phyloP scores from a whole-genome alignment of 2,329 filamentous ascomycete species.

The Fusarium albidum region DNA sequence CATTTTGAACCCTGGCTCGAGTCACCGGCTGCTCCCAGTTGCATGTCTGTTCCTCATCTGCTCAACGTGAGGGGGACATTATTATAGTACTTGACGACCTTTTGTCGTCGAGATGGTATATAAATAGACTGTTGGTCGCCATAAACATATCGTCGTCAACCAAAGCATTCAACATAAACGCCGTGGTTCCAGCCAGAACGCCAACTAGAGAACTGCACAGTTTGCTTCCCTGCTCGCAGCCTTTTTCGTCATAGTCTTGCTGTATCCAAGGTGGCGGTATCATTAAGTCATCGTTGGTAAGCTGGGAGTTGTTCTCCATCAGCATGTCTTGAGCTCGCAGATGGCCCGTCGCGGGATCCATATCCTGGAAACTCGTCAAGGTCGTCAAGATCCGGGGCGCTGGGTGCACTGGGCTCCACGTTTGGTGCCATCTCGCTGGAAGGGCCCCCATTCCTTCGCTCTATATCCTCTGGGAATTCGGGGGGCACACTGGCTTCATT shows the following conservation, averaged over 20 bases:
- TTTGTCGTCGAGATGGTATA: neutral
- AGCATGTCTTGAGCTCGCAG: slow-evolving; percentile 19
- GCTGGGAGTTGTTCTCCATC: slow-evolving; percentile 49
- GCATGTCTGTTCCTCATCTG: neutral
- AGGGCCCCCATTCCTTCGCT: slow-evolving; percentile 44
- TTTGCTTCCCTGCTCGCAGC: slow-evolving; percentile 17
- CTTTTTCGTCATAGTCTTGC: slow-evolving; percentile 12
- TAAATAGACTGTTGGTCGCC: slow-evolving; percentile 4
- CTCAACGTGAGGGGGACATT: neutral
- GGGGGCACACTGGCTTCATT: slow-evolving; percentile 71
- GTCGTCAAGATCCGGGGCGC: slow-evolving; percentile 66
- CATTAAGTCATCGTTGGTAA: slow-evolving; percentile 47
- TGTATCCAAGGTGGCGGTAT: slow-evolving; percentile 9
- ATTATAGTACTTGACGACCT: neutral
- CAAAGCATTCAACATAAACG: slow-evolving; percentile 27
- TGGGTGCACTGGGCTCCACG: slow-evolving; percentile 64
- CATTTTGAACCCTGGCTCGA: neutral
- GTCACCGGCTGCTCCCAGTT: neutral
- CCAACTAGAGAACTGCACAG: slow-evolving; percentile 19
- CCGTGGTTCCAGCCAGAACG: slow-evolving; percentile 15
- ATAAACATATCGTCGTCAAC: slow-evolving; percentile 26
- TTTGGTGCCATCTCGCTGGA: slow-evolving; percentile 37
- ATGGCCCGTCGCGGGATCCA: slow-evolving; percentile 38
- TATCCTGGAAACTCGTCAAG: slow-evolving; percentile 58
- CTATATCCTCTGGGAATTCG: slow-evolving; percentile 63